Evolutionary conservation across 2,329 filamentous ascomycete genomes (phyloP), one percentile per base, ranked within the genome.

Genomic region (Cladophialophora bantiana): DNA sequence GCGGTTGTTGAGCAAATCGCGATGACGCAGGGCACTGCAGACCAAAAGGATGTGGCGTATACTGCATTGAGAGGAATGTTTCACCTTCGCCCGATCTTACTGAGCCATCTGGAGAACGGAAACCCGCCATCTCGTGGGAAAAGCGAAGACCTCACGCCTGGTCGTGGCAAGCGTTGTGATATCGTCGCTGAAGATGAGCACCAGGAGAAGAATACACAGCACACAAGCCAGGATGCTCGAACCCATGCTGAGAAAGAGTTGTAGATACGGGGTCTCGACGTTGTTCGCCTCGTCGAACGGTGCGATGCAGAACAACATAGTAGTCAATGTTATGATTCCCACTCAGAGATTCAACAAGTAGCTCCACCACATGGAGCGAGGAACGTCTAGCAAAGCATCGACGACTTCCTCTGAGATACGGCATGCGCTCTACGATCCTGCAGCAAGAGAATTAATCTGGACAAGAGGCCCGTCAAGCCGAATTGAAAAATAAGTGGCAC

Each of bases 1-100:
- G 81, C 81, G 3, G 77, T 75, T 20, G 76, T 74, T n/a, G 82
- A 83, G 53, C 82, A 83, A 62, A 86, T 80, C 70, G 84, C 85
- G 77, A 86, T 84, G 31, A 85, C 74, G 0, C 81, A 79, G 42
- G 86, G 78, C 3, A 84, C 76, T 4, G 77, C 75, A 18, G 80
- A 79, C 45, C 80, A 76, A 10, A 78, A 71, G 4, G 83, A 78
- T 1, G 83, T 81, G 6, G 83, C 75, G 61, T 82, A 73, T 63
- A 85, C 81, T 1, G 82, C 78, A 59, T 83, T 79, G 7, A 84
- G 77, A 6, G 83, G 83, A 62, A 83, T 78, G 55, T 66, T 65
- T 7, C 63, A 63, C 48, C 58, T 66, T 18, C 42, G 36, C 35
- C 68, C 66, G 10, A 70, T 68, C 62, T 66, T 70, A 54, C 62